Percentiles rank a stretch among this genome's conserved stretches.
phyloP scores from a whole-genome alignment of 805 yeast genomes.

The Candida boleticola region DNA sequence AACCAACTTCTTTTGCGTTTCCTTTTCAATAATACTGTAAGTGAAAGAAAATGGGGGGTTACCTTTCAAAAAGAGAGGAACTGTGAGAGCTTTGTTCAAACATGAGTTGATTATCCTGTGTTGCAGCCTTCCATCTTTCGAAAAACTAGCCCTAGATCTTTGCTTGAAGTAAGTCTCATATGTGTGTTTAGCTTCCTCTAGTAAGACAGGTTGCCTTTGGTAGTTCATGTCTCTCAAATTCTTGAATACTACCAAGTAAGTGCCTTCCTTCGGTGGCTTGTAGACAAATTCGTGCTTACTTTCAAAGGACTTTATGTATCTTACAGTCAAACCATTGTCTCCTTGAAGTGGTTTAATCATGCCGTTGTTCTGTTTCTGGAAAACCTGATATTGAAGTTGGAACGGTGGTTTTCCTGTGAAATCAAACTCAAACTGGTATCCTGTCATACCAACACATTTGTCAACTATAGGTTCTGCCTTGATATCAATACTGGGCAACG shows the following conservation, averaged over 20 bases:
- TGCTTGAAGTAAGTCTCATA: conserved; percentile 72
- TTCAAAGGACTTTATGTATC: conserved; percentile 26
- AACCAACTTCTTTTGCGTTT: conserved; percentile 17
- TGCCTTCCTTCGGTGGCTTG: conserved; percentile 79
- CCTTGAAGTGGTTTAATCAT: conserved; percentile 29
- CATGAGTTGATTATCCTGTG: conserved; percentile 28
- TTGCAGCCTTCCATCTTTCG: conserved; percentile 8
- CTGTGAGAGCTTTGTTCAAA: conserved; percentile 23
- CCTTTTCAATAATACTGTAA: conserved; percentile 61
- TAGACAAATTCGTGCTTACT: conserved; percentile 47
- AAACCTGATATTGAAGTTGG: conserved; percentile 59
- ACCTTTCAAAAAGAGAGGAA: conserved; percentile 70
- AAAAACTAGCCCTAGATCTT: conserved; percentile 53
- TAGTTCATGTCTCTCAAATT: conserved; percentile 59
- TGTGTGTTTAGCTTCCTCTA: conserved; percentile 42
- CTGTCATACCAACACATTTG: conserved; percentile 90
- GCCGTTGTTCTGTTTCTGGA: conserved; percentile 38
- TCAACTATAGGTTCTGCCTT: conserved; percentile 66
- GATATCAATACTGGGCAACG: conserved; percentile 40
- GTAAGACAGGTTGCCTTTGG: conserved; percentile 41
- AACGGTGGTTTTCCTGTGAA: conserved; percentile 84
- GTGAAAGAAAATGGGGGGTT: conserved; percentile 71
- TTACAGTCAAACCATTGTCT: conserved; percentile 27
- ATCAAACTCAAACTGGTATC: conserved; percentile 66
- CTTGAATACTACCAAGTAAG: conserved; percentile 70